Conservation (phyloP, 2,329 filamentous ascomycete genomes). For the Trichoderma cornu-damae region DNA sequence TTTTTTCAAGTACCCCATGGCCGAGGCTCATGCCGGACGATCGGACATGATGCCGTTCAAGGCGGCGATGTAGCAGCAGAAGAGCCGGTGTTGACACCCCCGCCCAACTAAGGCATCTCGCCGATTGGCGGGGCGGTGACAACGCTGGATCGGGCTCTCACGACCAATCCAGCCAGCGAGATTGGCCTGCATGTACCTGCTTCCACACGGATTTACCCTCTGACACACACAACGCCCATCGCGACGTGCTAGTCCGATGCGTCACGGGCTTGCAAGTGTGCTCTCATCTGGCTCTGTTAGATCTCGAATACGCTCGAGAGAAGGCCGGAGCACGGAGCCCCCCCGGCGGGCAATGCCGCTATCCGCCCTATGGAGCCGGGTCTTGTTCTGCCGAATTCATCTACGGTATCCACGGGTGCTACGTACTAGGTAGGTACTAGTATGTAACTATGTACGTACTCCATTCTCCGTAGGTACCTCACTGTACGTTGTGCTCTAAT, state of each 20-base stretch:
- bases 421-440: too few species aligned
- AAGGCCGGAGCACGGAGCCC: too few species aligned
- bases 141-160: background rate
- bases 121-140: background rate
- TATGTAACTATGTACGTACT: too few species aligned
- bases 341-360: background rate
- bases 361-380: background rate
- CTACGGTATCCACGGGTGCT: too few species aligned
- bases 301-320: background rate
- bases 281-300: background rate
- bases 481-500: too few species aligned
- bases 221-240: background rate
- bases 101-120: background rate
- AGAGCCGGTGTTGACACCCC: background rate
- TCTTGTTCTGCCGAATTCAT: too few species aligned
- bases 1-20: background rate
- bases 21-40: constrained; percentile 12
- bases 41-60: constrained; percentile 7
- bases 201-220: background rate
- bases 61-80: background rate
- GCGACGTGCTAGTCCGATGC: constrained; percentile 5
- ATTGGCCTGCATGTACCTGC: constrained; percentile 1
- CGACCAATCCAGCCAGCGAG: background rate
- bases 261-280: too few species aligned
- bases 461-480: too few species aligned